Evolutionary conservation across 2,329 filamentous ascomycete species (phyloP).

Genomic region (Pleochaeta shiraiana): DNA sequence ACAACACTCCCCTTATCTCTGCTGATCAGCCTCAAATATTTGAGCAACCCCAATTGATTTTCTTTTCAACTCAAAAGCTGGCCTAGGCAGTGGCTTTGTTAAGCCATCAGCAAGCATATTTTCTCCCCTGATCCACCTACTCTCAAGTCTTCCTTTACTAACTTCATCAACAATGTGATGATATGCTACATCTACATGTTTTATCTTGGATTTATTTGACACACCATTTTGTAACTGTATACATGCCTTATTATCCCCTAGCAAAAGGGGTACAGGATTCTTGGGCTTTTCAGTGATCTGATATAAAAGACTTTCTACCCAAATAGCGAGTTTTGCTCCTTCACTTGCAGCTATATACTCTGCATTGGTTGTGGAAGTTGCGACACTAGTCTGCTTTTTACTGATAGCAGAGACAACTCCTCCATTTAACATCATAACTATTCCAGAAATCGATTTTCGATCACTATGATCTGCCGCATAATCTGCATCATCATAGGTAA

Average conservation of each 20-base stretch:
- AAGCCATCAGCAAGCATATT: background rate
- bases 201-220: background rate
- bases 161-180: background rate
- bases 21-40: background rate
- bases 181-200: background rate
- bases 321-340: background rate
- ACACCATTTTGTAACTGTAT: background rate
- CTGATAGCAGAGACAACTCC: background rate
- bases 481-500: background rate
- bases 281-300: background rate
- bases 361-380: background rate
- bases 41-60: background rate
- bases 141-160: background rate
- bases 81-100: constrained; percentile 1
- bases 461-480: background rate
- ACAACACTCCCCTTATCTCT: background rate
- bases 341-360: background rate
- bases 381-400: background rate
- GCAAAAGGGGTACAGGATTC: background rate
- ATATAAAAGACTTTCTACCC: background rate
- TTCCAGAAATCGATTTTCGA: background rate
- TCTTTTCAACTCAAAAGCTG: background rate
- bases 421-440: background rate
- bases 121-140: background rate
- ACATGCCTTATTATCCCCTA: background rate